These are phyloP conservation scores for Vanilla planifolia DNA, from an alignment of 106 monocot genomes.

Conservation along the genomic window DNA sequence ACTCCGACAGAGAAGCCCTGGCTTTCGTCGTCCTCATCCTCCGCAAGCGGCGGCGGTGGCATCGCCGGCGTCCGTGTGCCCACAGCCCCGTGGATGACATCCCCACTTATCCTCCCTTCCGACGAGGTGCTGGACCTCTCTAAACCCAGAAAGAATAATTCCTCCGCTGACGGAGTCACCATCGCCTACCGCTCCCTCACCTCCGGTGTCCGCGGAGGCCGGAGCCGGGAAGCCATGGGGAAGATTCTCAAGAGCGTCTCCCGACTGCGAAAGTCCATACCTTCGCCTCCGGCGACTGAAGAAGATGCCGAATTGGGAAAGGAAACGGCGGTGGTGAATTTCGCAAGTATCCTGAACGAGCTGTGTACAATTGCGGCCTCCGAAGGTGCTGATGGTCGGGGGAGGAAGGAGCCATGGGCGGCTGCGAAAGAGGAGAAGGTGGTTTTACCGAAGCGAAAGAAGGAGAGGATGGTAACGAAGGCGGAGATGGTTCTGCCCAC, in stretches of 20 bases:
- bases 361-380: neutral
- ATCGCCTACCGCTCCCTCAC: constrained; percentile 26
- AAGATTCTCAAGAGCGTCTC: constrained; percentile 43
- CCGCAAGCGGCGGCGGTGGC: neutral
- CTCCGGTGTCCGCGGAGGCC: constrained; percentile 41
- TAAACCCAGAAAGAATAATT: constrained; percentile 9
- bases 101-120: constrained; percentile 38
- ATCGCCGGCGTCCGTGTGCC: constrained; percentile 33
- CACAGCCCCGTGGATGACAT: constrained; percentile 70
- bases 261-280: constrained; percentile 23
- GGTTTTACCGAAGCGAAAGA: constrained; percentile 62
- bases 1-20: constrained; percentile 12
- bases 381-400: neutral
- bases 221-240: constrained; percentile 47
- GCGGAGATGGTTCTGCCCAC: constrained; percentile 50
- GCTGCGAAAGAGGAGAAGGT: constrained; percentile 22
- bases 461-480: constrained; percentile 35
- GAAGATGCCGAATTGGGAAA: neutral
- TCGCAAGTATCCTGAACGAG: neutral
- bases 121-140: constrained; percentile 27
- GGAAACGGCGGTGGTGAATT: neutral
- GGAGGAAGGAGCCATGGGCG: constrained; percentile 43
- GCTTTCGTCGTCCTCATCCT: neutral
- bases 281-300: neutral
- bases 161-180: neutral